phyloP scores from a whole-genome alignment of 352 stramenopile species.

The Saprolegnia diclina region DNA sequence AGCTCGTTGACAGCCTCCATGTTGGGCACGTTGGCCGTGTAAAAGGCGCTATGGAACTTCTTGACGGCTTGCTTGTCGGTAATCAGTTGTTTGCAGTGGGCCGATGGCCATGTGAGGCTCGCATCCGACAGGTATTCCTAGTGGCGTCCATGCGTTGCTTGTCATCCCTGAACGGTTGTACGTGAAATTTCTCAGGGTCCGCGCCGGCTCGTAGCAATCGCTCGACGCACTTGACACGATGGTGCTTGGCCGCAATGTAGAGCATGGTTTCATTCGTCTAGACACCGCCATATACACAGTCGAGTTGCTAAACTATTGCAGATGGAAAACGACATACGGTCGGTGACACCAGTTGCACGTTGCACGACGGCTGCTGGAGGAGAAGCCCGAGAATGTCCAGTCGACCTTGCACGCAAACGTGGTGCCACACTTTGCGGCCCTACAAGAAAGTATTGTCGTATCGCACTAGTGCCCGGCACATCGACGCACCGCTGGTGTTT shows the following conservation, averaged over 20 bases:
- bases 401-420: no score
- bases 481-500: no score
- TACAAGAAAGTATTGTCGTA: no score
- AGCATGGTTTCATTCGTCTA: not conserved
- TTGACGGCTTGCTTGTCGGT: not conserved
- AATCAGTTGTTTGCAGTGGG: not conserved
- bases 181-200: not conserved
- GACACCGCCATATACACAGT: no score
- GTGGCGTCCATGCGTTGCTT: not conserved
- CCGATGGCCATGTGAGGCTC: not conserved
- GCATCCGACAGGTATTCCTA: constrained; percentile 7
- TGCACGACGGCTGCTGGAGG: no score
- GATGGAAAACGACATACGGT: no score
- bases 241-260: not conserved
- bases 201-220: not conserved
- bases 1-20: not conserved
- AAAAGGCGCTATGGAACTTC: constrained; percentile 4
- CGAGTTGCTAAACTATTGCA: no score
- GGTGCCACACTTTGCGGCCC: no score
- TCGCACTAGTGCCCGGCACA: no score
- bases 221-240: constrained; percentile 6
- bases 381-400: no score
- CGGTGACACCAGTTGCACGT: no score
- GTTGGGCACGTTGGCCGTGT: not conserved
- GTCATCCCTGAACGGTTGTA: not conserved